Percentiles rank a stretch among this genome's conserved stretches.
Evolutionary conservation across 2,329 filamentous ascomycete species (phyloP).

Genomic region (Trichoderma breve): DNA sequence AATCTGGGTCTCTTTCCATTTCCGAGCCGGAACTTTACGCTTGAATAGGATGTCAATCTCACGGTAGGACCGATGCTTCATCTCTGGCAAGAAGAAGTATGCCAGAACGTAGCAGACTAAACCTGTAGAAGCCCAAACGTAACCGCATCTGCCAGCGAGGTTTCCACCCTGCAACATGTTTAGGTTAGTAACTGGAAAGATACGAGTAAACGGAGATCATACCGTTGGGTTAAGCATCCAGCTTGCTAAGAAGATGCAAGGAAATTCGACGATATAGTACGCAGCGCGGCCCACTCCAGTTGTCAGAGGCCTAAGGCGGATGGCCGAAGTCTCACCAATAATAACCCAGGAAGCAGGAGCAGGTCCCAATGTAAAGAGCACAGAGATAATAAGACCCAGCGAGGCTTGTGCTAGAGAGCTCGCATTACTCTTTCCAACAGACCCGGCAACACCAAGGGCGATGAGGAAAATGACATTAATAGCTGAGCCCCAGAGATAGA

Average conservation of each 20-base stretch:
- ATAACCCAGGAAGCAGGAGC: conserved; percentile 1
- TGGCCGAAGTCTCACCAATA: conserved; percentile 1
- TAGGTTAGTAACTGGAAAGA: not conserved
- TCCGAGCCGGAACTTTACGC: not conserved
- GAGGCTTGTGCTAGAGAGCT: not conserved
- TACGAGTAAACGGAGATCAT: not conserved
- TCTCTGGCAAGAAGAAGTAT: conserved; percentile 4
- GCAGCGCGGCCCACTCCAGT: conserved; percentile 5
- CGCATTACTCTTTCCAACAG: not conserved
- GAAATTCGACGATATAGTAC: not conserved
- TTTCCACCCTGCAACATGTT: not conserved
- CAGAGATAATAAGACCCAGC: not conserved
- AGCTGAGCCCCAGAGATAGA: not conserved
- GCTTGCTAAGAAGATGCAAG: conserved; percentile 4
- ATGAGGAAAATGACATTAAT: not conserved
- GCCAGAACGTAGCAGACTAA: not conserved
- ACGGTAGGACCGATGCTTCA: conserved; percentile 1
- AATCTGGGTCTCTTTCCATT: not conserved
- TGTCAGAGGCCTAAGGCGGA: conserved; percentile 3
- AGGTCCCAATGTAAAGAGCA: conserved; percentile 3
- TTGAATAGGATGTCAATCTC: conserved; percentile 1
- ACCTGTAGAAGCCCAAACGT: not conserved
- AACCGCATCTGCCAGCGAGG: conserved; percentile 1
- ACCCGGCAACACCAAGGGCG: not conserved
- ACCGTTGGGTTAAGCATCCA: conserved; percentile 3